Evolutionary conservation across 2,329 filamentous ascomycete species (phyloP), one percentile per base, ranked within the genome.

Genomic region (Phyllosticta paracitricarpa): DNA sequence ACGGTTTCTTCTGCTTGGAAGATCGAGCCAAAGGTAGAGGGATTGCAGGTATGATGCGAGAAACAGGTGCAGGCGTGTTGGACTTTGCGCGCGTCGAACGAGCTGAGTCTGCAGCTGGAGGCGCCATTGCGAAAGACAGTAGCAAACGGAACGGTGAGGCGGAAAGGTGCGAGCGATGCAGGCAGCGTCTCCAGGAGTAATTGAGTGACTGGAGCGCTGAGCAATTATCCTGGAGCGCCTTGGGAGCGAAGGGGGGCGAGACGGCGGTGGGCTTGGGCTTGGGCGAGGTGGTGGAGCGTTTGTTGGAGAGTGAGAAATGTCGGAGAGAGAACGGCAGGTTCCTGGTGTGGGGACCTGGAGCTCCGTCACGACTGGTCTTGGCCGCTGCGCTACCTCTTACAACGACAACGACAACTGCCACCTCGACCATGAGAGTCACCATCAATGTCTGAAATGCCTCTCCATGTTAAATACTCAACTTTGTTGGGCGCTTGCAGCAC

Each of bases 211-310:
- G 56, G 58, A 63, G 52, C 25, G 58, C 54, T 65, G 68, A 69
- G 66, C 72, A 74, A 75, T 74, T 75, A 73, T 71, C 73, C 71
- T 75, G 72, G 73, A 75, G 73, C 71, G 72, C 73, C 68, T 66
- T 65, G 53, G 51, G 59, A 58, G 56, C 61, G 61, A 63, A 63
- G 63, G 56, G 57, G 28, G 48, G 58, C 26, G 54, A 30, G 28
- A 30, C 25, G 58, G 57, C 33, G 33, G 62, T 51, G 52, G 35
- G 35, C 30, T 57, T 56, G 17, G n/a, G 60, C 26, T 22, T 4
- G 8, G 26, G 54, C 56, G 54, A 57, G 28, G 57, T 54, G 57
- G 56, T 57, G 51, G 56, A 26, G 28, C 10, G 28, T 56, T 25
- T 2, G 28, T 56, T 25, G 7, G 28, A 25, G 54, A 26, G n/a